phyloP scores from a whole-genome alignment of 306 rosid genomes.

The Vicia faba region DNA sequence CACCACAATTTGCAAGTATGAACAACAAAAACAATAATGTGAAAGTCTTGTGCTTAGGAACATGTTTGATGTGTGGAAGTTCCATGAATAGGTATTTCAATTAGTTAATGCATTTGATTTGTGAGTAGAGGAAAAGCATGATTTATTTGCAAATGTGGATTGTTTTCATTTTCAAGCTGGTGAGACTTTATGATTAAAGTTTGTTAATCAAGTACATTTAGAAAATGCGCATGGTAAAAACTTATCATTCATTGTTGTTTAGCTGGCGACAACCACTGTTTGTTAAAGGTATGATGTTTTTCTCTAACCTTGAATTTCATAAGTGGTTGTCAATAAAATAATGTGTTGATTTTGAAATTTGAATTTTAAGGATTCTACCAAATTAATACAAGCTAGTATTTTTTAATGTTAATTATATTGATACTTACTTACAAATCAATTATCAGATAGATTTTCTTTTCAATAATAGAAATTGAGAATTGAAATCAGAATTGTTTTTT shows the following conservation, averaged over 20 bases:
- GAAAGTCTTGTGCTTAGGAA: conserved; percentile 40
- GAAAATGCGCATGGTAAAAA: conserved; percentile 53
- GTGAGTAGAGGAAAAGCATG: conserved; percentile 30
- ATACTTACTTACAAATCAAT: no score
- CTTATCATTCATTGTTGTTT: conserved; percentile 49
- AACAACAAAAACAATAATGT: conserved; percentile 37
- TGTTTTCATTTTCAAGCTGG: conserved; percentile 33
- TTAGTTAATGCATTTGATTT: conserved; percentile 26
- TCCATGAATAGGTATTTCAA: conserved; percentile 44
- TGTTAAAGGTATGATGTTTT: conserved; percentile 43
- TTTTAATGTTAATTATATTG: not conserved
- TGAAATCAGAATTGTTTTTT: no score
- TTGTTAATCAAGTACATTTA: conserved; percentile 25
- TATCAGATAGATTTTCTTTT: no score
- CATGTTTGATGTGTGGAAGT: conserved; percentile 35
- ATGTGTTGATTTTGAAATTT: not conserved
- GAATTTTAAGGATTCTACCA: not conserved
- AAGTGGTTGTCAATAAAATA: conserved; percentile 8
- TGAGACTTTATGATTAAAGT: conserved; percentile 48
- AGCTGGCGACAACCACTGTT: conserved; percentile 45
- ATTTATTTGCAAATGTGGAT: conserved; percentile 44
- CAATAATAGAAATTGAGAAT: no score
- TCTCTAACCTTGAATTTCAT: conserved; percentile 32
- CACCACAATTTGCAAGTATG: conserved; percentile 36
- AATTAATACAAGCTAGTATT: not conserved